Evolutionary conservation across 495 filamentous ascomycete species (phyloP).

Genomic region (Neurospora discreta): DNA sequence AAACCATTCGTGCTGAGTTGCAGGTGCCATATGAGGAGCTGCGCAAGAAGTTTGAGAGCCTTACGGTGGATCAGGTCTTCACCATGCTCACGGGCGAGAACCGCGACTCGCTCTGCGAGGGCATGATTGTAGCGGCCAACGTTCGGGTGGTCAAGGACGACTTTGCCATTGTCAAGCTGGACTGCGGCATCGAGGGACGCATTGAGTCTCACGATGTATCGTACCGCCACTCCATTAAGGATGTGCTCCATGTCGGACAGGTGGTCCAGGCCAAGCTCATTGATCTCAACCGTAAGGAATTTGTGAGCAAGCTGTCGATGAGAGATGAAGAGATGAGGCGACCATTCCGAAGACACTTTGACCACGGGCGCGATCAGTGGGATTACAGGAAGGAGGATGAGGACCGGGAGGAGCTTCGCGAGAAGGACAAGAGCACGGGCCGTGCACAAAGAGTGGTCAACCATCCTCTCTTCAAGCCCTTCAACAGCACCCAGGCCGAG

Average conservation of each 20-base stretch:
- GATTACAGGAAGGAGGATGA: conserved; percentile 67
- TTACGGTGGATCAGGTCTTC: conserved; percentile 75
- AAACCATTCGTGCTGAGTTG: conserved; percentile 90
- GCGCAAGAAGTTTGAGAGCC: conserved; percentile 62
- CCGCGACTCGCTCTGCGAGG: conserved; percentile 63
- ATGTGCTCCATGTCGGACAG: conserved; percentile 61
- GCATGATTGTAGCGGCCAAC: conserved; percentile 85
- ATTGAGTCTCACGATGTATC: conserved; percentile 64
- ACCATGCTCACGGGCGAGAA: conserved; percentile 96
- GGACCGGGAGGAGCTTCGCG: conserved; percentile 64
- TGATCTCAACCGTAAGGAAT: conserved; percentile 70
- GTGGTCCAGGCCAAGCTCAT: conserved; percentile 79
- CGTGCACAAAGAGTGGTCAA: conserved; percentile 91
- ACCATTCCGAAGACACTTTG: conserved; percentile 51
- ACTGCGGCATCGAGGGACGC: conserved; percentile 86
- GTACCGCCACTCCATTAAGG: conserved; percentile 42
- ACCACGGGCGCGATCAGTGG: conserved; percentile 73
- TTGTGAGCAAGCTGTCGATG: conserved; percentile 71
- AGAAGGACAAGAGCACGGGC: conserved; percentile 69
- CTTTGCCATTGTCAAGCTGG: conserved; percentile 83
- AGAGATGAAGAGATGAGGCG: conserved; percentile 66
- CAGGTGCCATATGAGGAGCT: conserved; percentile 90
- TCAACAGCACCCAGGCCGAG: conserved; percentile 87
- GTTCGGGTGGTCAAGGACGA: conserved; percentile 82
- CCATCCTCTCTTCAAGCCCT: conserved; percentile 86